Base-by-base conservation (phyloP, 768 basidiomycete species). In the Dendrothele bispora region DNA sequence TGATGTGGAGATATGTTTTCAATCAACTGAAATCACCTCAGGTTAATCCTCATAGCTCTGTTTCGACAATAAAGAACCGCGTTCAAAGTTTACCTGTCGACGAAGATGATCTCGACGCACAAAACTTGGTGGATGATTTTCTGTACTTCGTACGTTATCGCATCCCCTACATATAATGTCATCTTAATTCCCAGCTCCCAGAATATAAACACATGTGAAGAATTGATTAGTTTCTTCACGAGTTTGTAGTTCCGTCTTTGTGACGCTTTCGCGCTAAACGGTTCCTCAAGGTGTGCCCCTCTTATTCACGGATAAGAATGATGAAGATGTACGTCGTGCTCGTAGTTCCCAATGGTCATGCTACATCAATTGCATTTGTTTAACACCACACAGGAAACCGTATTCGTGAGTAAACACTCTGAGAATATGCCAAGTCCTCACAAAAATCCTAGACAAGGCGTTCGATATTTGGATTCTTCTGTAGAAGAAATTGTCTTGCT, bases 401-500 rank as follows among this genome's bases (percentile, higher is more conserved):
- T n/a, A n/a, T n/a, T n/a, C n/a, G n/a, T n/a, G n/a, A n/a, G n/a
- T n/a, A n/a, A n/a, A n/a, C n/a, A 17, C 39, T 24, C 14, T 45
- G 39, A 30, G 24, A 29, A 21, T 30, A 14, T 18, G 1, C 14
- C 22, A 7, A 11, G 40, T 43, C 26, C 15, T 4, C 20, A 47
- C 29, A 14, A 46, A 38, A 14, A 17, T 11, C 42, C 25, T 36
- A 91, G 90, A 73, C 72, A 43, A 82, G 86, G 22, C 82, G 87
- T 17, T 92, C 91, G 2, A 66, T 88, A 18, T 88, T 91, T 61
- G 91, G 89, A 2, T 88, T 82, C 56, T 92, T 91, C 59, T 83
- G 79, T 55, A 84, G 90, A 39, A 77, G 91, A 32, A 90, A 86
- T 59, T 84, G 77, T 51, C 74, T 89, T 40, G 84, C 78, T 55